phyloP scores from a whole-genome alignment of 2,329 filamentous ascomycete genomes.

The Shiraia bambusicola region DNA sequence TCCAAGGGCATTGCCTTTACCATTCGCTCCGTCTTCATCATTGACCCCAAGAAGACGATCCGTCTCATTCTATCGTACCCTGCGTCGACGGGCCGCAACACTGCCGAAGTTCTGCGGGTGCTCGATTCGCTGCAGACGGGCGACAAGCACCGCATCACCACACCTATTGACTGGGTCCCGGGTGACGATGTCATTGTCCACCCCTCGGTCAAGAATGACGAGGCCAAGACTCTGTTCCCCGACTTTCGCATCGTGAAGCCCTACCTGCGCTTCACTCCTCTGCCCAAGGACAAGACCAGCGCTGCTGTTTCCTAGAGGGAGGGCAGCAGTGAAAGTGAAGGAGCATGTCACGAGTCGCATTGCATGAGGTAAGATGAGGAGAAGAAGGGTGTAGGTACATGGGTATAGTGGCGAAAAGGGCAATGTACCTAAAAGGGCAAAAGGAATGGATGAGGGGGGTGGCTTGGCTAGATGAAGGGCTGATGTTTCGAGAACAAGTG shows the following conservation, averaged over 20 bases:
- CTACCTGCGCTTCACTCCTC: slow-evolving; percentile 61
- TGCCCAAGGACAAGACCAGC: slow-evolving; percentile 60
- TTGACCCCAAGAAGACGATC: slow-evolving; percentile 66
- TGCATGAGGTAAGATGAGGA: neutral
- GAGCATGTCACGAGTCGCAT: neutral
- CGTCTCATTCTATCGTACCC: slow-evolving; percentile 64
- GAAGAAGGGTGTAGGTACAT: neutral
- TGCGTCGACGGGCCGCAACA: slow-evolving; percentile 61
- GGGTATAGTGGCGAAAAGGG: neutral
- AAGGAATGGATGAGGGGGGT: neutral
- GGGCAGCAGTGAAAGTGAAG: neutral
- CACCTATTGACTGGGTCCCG: slow-evolving; percentile 63
- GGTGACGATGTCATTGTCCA: slow-evolving; percentile 64
- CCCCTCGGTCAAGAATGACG: slow-evolving; percentile 58
- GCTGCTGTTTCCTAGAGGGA: slow-evolving; percentile 41
- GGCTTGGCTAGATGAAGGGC: slow-evolving; percentile 8
- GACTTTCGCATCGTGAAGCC: slow-evolving; percentile 64
- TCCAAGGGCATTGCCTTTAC: slow-evolving; percentile 61
- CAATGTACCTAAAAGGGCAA: no score
- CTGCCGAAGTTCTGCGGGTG: slow-evolving; percentile 55
- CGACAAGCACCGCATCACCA: slow-evolving; percentile 62
- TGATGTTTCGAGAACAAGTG: slow-evolving; percentile 24
- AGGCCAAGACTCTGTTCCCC: slow-evolving; percentile 61
- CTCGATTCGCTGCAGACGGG: slow-evolving; percentile 57
- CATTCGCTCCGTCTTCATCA: slow-evolving; percentile 66